Evolutionary conservation across 2,329 filamentous ascomycete genomes (phyloP).

Genomic region (Plenodomus biglobosus): DNA sequence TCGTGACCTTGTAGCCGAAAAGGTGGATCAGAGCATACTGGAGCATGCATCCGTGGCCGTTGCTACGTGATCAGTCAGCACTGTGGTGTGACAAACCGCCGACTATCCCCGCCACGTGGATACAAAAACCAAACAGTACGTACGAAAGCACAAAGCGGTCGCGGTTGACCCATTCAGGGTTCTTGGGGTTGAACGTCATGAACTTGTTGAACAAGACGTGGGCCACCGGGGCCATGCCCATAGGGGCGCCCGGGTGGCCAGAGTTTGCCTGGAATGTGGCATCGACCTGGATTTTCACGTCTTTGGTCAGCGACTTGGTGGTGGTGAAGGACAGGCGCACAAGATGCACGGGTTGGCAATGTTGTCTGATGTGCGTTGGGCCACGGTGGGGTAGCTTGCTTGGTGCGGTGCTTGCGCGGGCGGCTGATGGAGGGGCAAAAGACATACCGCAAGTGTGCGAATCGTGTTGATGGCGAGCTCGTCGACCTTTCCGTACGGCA

Average conservation of each 20-base stretch:
- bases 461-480: constrained; percentile 97
- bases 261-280: constrained; percentile 95
- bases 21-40: constrained; percentile 98
- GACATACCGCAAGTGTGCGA: constrained; percentile 87
- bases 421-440: constrained; percentile 6
- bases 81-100: constrained; percentile 7
- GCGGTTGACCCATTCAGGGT: constrained; percentile 94
- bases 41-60: constrained; percentile 99
- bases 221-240: constrained; percentile 92
- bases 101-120: neutral
- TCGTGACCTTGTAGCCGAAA: constrained; percentile 81
- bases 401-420: too few relatives aligned
- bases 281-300: constrained; percentile 88
- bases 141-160: constrained; percentile 99
- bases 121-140: too few relatives aligned
- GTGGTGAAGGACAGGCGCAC: too few relatives aligned
- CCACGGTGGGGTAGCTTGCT: neutral
- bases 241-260: constrained; percentile 96
- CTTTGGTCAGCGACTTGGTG: too few relatives aligned
- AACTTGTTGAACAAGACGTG: constrained; percentile 99
- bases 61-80: constrained; percentile 56
- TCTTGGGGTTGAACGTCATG: constrained; percentile 99
- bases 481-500: constrained; percentile 88
- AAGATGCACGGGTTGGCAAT: too few relatives aligned
- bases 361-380: too few relatives aligned